Base-by-base conservation (phyloP, 371 early-diverging fungal genomes). In the Syncephalis plumigaleata region DNA sequence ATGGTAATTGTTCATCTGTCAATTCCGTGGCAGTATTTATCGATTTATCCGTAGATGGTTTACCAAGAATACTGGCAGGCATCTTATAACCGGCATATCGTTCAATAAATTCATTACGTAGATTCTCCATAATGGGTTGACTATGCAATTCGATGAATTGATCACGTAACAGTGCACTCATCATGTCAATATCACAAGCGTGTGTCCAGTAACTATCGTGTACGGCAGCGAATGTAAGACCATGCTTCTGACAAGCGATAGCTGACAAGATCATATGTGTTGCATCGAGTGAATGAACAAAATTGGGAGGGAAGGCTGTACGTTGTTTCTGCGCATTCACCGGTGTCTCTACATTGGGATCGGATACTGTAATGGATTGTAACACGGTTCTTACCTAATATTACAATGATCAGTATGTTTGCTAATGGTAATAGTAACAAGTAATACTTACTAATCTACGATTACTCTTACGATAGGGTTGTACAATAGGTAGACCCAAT, bases 121-220 rank as follows among this genome's bases (percentile, higher is more conserved):
- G 71, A 24, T 81, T 78, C 37, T 74, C 70, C 84, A 95, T 81
- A 45, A 97, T 79, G 25, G 87, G 77, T 52, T 75, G 69, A 26
- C 71, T 64, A 54, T 97, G 98, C 40, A 97, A 65, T 22, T 63
- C 58, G 43, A 95, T 83, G 63, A 97, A 97, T 55, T 89, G 79
- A 42, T 91, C 84, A 42, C 94, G 81, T 39, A 97, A 65, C 11
- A 90, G 72, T 46, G 57, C 58, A 59, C 81, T 81, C 91, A 97
- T 88, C 22, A 48, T 57, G 58, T 90, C 85, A 0, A 92, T 81
- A 63, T 91, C 88, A 55, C 78, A 77, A 0, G 96, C 90, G 53
- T 97, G 98, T 0, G 96, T 93, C 98, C 98, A 97, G 65, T 88
- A 97, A 56, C 87, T 87, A 63, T 97, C 98, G 65, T 97, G 98